Percentiles rank a stretch among this genome's conserved stretches.
Conservation (phyloP, 1,284 basidiomycete genomes). For the Grifola frondosa region DNA sequence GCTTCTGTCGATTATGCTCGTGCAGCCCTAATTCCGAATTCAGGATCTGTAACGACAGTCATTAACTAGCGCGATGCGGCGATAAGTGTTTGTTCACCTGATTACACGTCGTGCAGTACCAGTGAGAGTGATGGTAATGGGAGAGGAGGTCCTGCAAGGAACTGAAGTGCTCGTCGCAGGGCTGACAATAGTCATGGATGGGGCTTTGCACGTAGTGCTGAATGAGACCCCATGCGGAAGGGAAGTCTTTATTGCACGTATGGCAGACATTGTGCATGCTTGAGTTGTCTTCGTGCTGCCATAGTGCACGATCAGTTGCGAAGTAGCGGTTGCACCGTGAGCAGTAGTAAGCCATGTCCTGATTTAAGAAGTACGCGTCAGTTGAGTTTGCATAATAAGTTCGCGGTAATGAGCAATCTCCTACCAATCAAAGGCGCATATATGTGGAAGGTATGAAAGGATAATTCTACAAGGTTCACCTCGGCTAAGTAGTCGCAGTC, state of each 20-base stretch:
- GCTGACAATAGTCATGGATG: constrained; percentile 25
- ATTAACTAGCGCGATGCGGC: neutral
- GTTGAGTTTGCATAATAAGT: too few species aligned
- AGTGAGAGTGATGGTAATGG: constrained; percentile 18
- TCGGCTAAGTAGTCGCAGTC: too few species aligned
- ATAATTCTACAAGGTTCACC: too few species aligned
- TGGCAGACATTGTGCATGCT: constrained; percentile 34
- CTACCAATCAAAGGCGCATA: too few species aligned
- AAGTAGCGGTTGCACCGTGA: constrained; percentile 13
- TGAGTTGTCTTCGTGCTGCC: constrained; percentile 31
- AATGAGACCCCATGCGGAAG: constrained; percentile 6
- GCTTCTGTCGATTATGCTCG: constrained; percentile 25
- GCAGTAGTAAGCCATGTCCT: constrained; percentile 18
- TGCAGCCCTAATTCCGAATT: constrained; percentile 15
- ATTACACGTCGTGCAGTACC: constrained; percentile 15
- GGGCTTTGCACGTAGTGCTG: constrained; percentile 26
- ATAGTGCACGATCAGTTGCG: constrained; percentile 11
- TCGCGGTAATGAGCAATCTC: too few species aligned
- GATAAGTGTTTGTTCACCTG: constrained; percentile 10
- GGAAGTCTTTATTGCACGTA: constrained; percentile 29
- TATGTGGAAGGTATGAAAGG: too few species aligned
- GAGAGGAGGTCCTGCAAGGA: constrained; percentile 13
- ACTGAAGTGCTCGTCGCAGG: constrained; percentile 26
- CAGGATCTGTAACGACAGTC: constrained; percentile 8
- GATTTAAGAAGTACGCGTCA: too few species aligned